Percentiles rank a stretch among this genome's conserved stretches.
Evolutionary conservation across 169 alveolate genomes (phyloP).

Genomic region (Plasmodium chabaudi): DNA sequence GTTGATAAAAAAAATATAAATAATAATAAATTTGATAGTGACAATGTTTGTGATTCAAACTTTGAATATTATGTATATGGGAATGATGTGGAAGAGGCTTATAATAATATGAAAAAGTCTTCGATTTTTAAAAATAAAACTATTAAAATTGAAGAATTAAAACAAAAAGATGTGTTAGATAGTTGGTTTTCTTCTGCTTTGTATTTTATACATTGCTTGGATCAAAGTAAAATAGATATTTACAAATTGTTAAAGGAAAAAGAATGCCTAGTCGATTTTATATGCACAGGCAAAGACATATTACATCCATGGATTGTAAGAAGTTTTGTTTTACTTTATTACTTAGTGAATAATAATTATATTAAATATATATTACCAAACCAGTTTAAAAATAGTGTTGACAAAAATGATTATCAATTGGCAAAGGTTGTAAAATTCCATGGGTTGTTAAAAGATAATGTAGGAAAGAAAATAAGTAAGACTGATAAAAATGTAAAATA

Average conservation of each 20-base stretch:
- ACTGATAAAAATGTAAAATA: conserved; percentile 30
- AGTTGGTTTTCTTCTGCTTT: conserved; percentile 59
- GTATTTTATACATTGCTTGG: conserved; percentile 31
- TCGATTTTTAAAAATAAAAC: neutral
- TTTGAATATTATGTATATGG: conserved; percentile 34
- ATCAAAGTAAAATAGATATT: conserved; percentile 11
- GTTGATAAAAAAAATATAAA: neutral
- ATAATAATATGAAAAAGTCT: conserved; percentile 17
- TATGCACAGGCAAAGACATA: conserved; percentile 60
- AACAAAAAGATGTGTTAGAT: conserved; percentile 36
- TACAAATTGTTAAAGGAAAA: neutral
- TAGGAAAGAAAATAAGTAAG: conserved; percentile 54
- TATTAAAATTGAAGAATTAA: conserved; percentile 22
- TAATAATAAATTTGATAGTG: neutral
- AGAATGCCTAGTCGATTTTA: conserved; percentile 21
- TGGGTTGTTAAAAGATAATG: conserved; percentile 31
- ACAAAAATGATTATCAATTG: neutral
- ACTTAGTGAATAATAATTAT: conserved; percentile 6
- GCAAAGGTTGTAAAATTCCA: conserved; percentile 24
- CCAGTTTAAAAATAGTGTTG: neutral
- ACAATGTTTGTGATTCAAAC: too few species aligned
- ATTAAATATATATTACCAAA: neutral
- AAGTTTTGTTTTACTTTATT: conserved; percentile 26
- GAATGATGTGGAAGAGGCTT: conserved; percentile 21
- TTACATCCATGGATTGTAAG: conserved; percentile 49